Evolutionary conservation across 768 basidiomycete genomes (phyloP).

Genomic region (Rhizopogon salebrosus): DNA sequence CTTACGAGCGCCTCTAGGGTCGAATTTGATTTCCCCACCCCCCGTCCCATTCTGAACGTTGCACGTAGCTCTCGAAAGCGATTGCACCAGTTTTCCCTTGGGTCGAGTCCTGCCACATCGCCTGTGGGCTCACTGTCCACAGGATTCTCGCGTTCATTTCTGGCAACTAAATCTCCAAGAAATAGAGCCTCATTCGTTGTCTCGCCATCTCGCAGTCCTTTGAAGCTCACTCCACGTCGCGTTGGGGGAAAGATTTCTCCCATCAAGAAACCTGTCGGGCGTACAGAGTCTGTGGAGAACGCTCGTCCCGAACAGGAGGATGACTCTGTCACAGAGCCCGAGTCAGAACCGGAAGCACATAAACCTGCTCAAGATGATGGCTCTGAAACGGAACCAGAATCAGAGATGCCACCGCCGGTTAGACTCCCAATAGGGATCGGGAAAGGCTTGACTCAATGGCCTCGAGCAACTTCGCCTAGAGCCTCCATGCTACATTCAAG

Average conservation of each 20-base stretch:
- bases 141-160: neutral
- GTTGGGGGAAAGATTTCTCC: neutral
- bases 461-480: neutral
- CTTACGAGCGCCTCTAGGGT: conserved; percentile 7
- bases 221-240: conserved; percentile 4
- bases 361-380: conserved; percentile 14
- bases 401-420: conserved; percentile 20
- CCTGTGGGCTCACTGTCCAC: neutral
- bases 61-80: neutral
- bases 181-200: neutral
- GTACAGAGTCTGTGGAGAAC: conserved; percentile 6
- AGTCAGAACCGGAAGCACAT: conserved; percentile 17
- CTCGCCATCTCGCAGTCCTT: neutral
- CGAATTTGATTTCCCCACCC: neutral
- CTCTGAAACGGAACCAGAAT: conserved; percentile 29
- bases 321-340: conserved; percentile 26
- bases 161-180: conserved; percentile 1
- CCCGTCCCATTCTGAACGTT: neutral
- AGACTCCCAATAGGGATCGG: conserved; percentile 9
- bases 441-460: conserved; percentile 2
- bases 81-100: neutral
- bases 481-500: neutral
- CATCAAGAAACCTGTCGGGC: neutral
- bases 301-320: conserved; percentile 9
- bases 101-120: conserved; percentile 3